Percentiles rank a stretch among this genome's conserved stretches.
Conservation (phyloP, 768 basidiomycete genomes). For the Xanthoconium purpureum region DNA sequence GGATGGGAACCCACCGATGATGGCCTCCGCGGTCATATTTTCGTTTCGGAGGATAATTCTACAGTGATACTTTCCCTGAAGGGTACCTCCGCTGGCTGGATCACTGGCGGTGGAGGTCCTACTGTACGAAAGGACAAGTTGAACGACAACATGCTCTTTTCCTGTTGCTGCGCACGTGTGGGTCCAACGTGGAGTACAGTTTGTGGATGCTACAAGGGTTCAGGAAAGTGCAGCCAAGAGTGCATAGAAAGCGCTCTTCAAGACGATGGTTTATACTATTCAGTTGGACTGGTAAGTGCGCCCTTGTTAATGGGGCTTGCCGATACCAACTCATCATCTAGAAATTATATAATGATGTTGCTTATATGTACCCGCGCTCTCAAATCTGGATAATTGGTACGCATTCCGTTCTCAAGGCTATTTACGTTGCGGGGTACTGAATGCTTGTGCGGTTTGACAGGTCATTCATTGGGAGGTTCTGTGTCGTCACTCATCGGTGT, state of each 20-base stretch:
- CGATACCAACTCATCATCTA: conserved; percentile 27
- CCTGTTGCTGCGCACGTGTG: conserved; percentile 95
- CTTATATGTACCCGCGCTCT: conserved; percentile 84
- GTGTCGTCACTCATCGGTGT: conserved; percentile 80
- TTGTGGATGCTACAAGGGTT: conserved; percentile 79
- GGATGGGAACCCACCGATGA: conserved; percentile 92
- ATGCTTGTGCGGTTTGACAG: conserved; percentile 16
- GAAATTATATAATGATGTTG: conserved; percentile 92
- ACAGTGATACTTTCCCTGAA: conserved; percentile 89
- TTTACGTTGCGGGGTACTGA: not conserved
- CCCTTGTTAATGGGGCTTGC: not conserved
- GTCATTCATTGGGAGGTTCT: conserved; percentile 83
- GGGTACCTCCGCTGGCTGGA: conserved; percentile 77
- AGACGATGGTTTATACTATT: conserved; percentile 86
- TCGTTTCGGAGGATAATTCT: conserved; percentile 77
- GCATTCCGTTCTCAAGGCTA: conserved; percentile 17
- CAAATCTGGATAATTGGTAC: conserved; percentile 84
- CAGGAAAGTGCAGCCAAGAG: conserved; percentile 71
- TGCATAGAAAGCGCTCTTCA: conserved; percentile 78
- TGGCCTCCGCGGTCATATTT: conserved; percentile 89
- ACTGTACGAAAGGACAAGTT: conserved; percentile 87
- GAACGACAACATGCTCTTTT: conserved; percentile 94
- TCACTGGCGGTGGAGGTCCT: conserved; percentile 73
- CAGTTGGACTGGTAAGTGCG: conserved; percentile 68
- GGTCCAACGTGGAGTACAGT: conserved; percentile 93